Evolutionary conservation across 208 protist genomes (phyloP).

Genomic region (Leishmania mexicana): DNA sequence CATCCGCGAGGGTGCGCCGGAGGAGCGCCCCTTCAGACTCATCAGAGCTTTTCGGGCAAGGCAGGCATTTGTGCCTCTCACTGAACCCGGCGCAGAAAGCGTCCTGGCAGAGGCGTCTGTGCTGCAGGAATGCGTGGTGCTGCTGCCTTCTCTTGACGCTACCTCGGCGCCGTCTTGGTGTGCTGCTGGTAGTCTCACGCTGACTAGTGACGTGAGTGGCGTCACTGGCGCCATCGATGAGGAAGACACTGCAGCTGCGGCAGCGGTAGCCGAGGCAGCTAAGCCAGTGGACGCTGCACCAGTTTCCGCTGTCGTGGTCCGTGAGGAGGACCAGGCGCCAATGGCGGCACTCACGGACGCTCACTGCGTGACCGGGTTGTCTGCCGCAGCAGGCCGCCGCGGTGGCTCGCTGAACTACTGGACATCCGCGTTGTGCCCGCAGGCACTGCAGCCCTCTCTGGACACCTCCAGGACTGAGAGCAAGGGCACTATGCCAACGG

Average conservation of each 20-base stretch:
- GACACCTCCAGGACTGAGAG: not conserved
- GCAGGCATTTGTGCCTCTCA: not conserved
- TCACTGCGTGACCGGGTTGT: not conserved
- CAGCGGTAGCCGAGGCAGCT: not conserved
- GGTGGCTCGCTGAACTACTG: conserved; percentile 18
- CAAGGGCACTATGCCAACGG: too few species aligned
- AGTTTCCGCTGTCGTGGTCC: not conserved
- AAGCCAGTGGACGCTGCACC: not conserved
- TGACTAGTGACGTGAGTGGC: not conserved
- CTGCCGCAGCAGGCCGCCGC: not conserved
- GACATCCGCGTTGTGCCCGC: conserved; percentile 17
- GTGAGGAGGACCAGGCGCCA: not conserved
- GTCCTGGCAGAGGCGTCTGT: not conserved
- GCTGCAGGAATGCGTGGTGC: conserved; percentile 10
- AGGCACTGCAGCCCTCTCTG: not conserved
- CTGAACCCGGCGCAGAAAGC: not conserved
- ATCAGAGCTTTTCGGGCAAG: not conserved
- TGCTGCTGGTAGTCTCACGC: not conserved
- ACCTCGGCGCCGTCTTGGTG: conserved; percentile 2
- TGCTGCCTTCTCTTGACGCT: not conserved
- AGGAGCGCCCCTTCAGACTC: not conserved
- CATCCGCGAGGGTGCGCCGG: not conserved
- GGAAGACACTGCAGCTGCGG: not conserved
- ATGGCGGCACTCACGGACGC: not conserved
- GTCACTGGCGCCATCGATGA: not conserved